Evolutionary conservation across 2,329 filamentous ascomycete species (phyloP).

Genomic region (Ophiostoma quercus): DNA sequence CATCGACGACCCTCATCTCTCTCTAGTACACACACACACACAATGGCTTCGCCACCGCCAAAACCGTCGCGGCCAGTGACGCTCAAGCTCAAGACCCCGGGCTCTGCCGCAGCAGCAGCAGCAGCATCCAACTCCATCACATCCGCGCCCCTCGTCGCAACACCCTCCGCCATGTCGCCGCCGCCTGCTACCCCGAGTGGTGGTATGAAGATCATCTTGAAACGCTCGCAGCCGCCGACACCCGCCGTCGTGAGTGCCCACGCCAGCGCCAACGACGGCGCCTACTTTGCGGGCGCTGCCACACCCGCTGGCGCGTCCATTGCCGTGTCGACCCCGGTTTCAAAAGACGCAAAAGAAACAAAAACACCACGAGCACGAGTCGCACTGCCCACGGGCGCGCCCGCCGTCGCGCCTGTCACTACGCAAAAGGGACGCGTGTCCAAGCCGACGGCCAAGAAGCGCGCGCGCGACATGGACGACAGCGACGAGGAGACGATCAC

Average conservation of each 20-base stretch:
- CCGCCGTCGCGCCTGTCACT: slow-evolving; percentile 31
- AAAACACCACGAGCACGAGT: neutral
- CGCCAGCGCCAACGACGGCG: slow-evolving; percentile 29
- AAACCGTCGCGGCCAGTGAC: slow-evolving; percentile 26
- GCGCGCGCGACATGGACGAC: slow-evolving; percentile 50
- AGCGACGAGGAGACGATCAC: slow-evolving; percentile 39
- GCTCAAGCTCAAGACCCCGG: slow-evolving; percentile 26
- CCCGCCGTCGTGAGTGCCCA: slow-evolving; percentile 27
- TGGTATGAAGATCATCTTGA: slow-evolving; percentile 31
- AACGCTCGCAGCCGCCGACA: slow-evolving; percentile 31
- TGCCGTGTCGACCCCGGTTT: neutral
- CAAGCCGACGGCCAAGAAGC: slow-evolving; percentile 60
- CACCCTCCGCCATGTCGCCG: slow-evolving; percentile 27
- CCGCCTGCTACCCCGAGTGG: slow-evolving; percentile 26
- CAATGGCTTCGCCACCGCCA: slow-evolving; percentile 27
- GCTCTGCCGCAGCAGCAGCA: too few species aligned
- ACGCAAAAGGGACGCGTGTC: slow-evolving; percentile 57
- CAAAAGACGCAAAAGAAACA: neutral
- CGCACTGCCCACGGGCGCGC: neutral
- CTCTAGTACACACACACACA: slow-evolving; percentile 3
- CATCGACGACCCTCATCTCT: neutral
- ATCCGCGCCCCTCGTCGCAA: slow-evolving; percentile 23
- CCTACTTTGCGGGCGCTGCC: neutral
- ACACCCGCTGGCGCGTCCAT: neutral
- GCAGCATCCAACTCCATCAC: slow-evolving; percentile 21